Evolutionary conservation across 2,329 filamentous ascomycete species (phyloP).

Genomic region (Cordyceps javanica): DNA sequence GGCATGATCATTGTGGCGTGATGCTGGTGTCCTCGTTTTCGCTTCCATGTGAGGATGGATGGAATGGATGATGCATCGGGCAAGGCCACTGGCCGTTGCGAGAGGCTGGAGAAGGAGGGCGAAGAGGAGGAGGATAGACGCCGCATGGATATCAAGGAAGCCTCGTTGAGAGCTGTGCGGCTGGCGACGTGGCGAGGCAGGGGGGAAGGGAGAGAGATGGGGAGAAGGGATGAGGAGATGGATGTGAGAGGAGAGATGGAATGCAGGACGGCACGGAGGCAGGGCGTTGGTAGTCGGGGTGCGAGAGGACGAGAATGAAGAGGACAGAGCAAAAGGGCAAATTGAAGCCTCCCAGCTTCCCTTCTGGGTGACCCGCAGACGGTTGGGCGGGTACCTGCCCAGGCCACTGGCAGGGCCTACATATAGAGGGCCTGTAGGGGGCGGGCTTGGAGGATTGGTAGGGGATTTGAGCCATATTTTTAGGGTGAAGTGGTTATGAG

Average conservation of each 20-base stretch:
- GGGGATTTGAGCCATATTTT: too few species aligned
- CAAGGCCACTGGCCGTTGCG: not conserved
- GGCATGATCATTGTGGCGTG: not conserved
- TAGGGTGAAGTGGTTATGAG: too few species aligned
- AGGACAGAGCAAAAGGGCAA: not conserved
- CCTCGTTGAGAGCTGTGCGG: not conserved
- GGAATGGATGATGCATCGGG: not conserved
- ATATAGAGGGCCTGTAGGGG: not conserved
- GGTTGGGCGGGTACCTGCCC: too few species aligned
- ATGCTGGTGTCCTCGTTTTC: not conserved
- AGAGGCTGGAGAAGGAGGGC: not conserved
- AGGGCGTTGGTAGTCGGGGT: not conserved
- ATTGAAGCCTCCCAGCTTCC: slow-evolving; percentile 7
- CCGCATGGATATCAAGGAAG: too few species aligned
- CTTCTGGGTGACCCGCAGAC: slow-evolving; percentile 1
- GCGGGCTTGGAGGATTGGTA: too few species aligned
- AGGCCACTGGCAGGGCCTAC: not conserved
- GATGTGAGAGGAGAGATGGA: too few species aligned
- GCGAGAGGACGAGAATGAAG: not conserved
- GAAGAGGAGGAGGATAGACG: not conserved
- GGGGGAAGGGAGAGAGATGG: not conserved
- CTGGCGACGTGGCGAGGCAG: not conserved
- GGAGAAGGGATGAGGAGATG: not conserved
- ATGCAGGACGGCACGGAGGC: not conserved
- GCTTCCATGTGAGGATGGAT: not conserved